Base-by-base conservation (phyloP, 495 filamentous ascomycete genomes). In the Penicillium canescens region DNA sequence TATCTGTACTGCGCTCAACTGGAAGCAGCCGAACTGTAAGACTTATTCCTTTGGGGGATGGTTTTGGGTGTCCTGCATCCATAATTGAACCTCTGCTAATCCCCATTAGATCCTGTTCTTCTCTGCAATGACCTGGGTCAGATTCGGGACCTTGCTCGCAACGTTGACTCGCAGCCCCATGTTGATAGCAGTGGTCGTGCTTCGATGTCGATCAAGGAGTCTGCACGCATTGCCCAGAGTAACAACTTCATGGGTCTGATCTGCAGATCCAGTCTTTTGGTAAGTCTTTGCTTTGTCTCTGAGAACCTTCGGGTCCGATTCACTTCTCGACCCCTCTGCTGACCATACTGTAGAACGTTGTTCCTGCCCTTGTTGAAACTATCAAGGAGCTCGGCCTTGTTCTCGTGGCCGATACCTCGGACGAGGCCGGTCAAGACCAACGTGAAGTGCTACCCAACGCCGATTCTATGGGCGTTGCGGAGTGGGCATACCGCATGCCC, bases 221-320 rank as follows among this genome's bases (percentile, higher is more conserved):
- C 90, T 18, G 95, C 96, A 14, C 81, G 92, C 54, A 92, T 94
- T 66, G 92, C 95, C 34, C 89, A 92, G 67, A 89, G 85, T 57
- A 98, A 98, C 70, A 98, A 98, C 64, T 91, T 98, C 53, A 98
- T 98, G 94, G 94, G 94, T 14, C 66, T 98, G 66, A 88, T 98
- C 51, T 96, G 92, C 69, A 88, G 85, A 56, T 92, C 90, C 20
- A 81, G 86, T 60, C 75, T 98, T 53, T 67, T 98, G 78, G 92
- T 95, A 78, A 64, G 86, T 80, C 21, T 16, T 42, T 18, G 18
- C 11, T 44, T 20, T 47, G 53, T 46, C 36, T 37, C 36, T 12
- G 18, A 12, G 5, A 4, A 11, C 14, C 9, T 26, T 6, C 28
- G 0, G 2, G 28, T 6, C 4, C 23, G 1, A 7, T 21, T 26